These are phyloP conservation scores for Mortierella sp. DNA, from an alignment of 371 early-diverging fungal species.

Conservation along the genomic window DNA sequence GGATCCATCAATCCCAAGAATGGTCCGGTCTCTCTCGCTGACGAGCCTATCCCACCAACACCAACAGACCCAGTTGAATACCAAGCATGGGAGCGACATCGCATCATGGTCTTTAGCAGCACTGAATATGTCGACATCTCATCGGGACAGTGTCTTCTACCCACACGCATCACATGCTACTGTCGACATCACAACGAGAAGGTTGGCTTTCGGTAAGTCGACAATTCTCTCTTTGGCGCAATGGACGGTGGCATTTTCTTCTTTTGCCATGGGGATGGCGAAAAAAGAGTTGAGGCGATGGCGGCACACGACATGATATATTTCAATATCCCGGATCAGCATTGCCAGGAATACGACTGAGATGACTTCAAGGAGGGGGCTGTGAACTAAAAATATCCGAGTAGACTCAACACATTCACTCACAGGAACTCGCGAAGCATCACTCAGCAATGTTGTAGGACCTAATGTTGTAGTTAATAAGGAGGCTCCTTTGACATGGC, in stretches of 20 bases:
- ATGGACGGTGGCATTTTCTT: not conserved
- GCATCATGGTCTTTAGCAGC: conserved; percentile 59
- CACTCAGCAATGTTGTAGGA: not conserved
- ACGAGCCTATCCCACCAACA: conserved; percentile 51
- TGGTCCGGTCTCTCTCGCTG: conserved; percentile 16
- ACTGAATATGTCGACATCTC: conserved; percentile 71
- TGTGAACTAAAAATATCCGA: not conserved
- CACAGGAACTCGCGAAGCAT: not conserved
- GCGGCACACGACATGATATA: not conserved
- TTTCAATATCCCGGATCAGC: not conserved
- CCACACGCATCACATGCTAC: conserved; percentile 84
- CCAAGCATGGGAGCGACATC: conserved; percentile 45
- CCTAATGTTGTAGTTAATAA: not conserved
- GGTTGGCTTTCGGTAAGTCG: conserved; percentile 69
- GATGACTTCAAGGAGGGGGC: not conserved
- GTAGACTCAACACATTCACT: not conserved
- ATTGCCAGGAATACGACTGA: not conserved
- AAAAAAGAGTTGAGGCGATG: not conserved
- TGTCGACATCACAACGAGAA: conserved; percentile 84
- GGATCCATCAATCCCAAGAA: conserved; percentile 47
- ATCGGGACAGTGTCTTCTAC: conserved; percentile 77
- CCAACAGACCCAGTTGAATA: conserved; percentile 56
- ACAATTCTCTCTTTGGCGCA: not conserved
- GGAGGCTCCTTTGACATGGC: not conserved
- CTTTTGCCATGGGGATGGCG: not conserved